Percentiles rank a stretch among this genome's conserved stretches.
Evolutionary conservation across 805 yeast genomes (phyloP).

Genomic region (Kluyveromyces siamensis): DNA sequence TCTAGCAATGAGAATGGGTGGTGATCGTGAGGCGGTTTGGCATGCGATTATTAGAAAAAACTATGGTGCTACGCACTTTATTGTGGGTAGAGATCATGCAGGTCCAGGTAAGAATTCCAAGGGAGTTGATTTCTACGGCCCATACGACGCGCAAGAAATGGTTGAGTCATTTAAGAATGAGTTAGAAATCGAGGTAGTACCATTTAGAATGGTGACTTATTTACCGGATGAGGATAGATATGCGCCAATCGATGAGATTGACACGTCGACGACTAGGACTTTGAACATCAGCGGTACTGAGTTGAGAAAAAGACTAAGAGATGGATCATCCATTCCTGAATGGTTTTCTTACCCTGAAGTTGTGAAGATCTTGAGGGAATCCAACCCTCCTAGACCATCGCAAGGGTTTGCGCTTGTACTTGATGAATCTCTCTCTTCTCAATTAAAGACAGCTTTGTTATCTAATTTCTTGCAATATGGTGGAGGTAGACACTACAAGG

Average conservation of each 20-base stretch:
- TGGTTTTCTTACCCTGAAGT: constrained; percentile 98
- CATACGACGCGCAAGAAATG: constrained; percentile 90
- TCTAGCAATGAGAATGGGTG: constrained; percentile 98
- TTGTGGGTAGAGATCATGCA: constrained; percentile 97
- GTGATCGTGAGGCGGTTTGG: constrained; percentile 98
- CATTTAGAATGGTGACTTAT: constrained; percentile 94
- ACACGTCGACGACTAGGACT: constrained; percentile 60
- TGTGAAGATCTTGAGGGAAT: constrained; percentile 79
- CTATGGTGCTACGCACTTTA: constrained; percentile 94
- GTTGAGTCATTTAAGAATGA: constrained; percentile 70
- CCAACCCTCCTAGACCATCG: constrained; percentile 81
- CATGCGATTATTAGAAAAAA: constrained; percentile 94
- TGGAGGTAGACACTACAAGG: constrained; percentile 66
- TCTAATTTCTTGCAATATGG: constrained; percentile 84
- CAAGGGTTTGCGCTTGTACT: constrained; percentile 84
- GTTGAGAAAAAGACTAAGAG: constrained; percentile 76
- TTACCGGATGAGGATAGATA: constrained; percentile 92
- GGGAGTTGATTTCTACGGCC: constrained; percentile 93
- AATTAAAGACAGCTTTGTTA: constrained; percentile 74
- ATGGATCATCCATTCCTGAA: constrained; percentile 83
- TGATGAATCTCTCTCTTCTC: constrained; percentile 49
- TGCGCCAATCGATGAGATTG: constrained; percentile 89
- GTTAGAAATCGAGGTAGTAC: constrained; percentile 82
- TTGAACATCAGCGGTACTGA: constrained; percentile 93
- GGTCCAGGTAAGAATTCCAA: constrained; percentile 87